A percentile compares a stretch with the other conserved stretches of the same genome.
phyloP scores from a whole-genome alignment of 1,284 basidiomycete genomes.

The Athelia sp. region DNA sequence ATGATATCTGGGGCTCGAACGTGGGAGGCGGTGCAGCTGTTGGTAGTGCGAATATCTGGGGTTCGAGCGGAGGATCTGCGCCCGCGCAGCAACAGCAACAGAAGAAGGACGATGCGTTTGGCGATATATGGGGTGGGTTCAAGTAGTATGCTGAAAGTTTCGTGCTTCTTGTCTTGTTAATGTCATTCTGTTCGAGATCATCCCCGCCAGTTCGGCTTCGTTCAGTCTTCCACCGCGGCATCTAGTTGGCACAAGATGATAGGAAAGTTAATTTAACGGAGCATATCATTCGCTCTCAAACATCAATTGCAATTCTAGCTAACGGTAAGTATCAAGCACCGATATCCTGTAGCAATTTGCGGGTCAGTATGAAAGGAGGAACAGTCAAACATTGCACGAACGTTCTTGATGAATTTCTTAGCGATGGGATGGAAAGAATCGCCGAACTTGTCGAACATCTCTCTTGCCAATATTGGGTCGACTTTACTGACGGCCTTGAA shows the following conservation, averaged over 20 bases:
- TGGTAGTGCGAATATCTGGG: slow-evolving; percentile 28
- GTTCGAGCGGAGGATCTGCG: slow-evolving; percentile 16
- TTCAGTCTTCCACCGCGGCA: too few species aligned
- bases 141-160: slow-evolving; percentile 37
- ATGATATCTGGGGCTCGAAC: slow-evolving; percentile 51
- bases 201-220: too few species aligned
- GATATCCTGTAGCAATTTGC: too few species aligned
- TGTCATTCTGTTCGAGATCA: too few species aligned
- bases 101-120: slow-evolving; percentile 77
- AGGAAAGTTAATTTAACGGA: too few species aligned
- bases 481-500: slow-evolving; percentile 54
- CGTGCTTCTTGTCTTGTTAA: neutral
- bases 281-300: too few species aligned
- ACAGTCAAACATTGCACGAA: slow-evolving; percentile 16
- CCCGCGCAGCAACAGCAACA: slow-evolving; percentile 21
- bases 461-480: slow-evolving; percentile 58
- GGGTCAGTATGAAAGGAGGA: too few species aligned
- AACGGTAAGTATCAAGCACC: too few species aligned
- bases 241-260: too few species aligned
- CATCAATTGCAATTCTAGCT: too few species aligned
- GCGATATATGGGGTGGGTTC: slow-evolving; percentile 77
- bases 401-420: slow-evolving; percentile 68
- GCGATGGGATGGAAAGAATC: slow-evolving; percentile 75
- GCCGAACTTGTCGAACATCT: slow-evolving; percentile 48
- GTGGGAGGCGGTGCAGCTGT: slow-evolving; percentile 8